A percentile compares a stretch with the other conserved stretches of the same genome.
Conservation (phyloP, 2,329 filamentous ascomycete genomes). For the Huntiella abstrusa region DNA sequence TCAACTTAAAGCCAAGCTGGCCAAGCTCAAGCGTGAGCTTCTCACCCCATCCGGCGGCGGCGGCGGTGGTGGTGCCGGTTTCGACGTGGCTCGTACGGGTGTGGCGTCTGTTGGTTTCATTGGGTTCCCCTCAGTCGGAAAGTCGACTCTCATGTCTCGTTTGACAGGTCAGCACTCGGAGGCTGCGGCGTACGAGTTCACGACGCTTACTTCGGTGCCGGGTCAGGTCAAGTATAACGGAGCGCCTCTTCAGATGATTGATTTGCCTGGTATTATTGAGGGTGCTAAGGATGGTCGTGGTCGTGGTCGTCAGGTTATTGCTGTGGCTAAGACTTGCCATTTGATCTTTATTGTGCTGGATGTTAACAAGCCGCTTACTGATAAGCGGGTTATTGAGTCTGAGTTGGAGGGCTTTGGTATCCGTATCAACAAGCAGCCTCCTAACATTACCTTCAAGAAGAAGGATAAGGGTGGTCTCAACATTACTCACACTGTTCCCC, state of each 20-base stretch:
- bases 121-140: constrained; percentile 93
- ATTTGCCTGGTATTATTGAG: constrained; percentile 96
- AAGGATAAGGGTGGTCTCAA: constrained; percentile 97
- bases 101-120: constrained; percentile 96
- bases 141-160: constrained; percentile 90
- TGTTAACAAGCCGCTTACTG: constrained; percentile 93
- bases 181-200: constrained; percentile 95
- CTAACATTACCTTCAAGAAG: constrained; percentile 98
- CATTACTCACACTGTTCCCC: constrained; percentile 82
- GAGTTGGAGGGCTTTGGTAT: constrained; percentile 97
- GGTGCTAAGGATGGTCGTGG: constrained; percentile 97
- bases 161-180: constrained; percentile 95
- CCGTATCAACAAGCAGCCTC: constrained; percentile 88
- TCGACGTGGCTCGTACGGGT: constrained; percentile 94
- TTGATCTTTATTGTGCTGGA: constrained; percentile 97
- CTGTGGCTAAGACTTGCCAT: constrained; percentile 96
- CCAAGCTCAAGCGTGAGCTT: constrained; percentile 91
- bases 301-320: constrained; percentile 94
- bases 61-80: constrained; percentile 70
- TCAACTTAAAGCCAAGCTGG: constrained; percentile 94
- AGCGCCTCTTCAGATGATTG: constrained; percentile 93
- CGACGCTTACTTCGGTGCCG: constrained; percentile 89
- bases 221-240: constrained; percentile 94
- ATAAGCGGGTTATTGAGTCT: constrained; percentile 87
- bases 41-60: constrained; percentile 71